Evolutionary conservation across 1,284 basidiomycete species (phyloP).

Genomic region (Malassezia arunalokei): DNA sequence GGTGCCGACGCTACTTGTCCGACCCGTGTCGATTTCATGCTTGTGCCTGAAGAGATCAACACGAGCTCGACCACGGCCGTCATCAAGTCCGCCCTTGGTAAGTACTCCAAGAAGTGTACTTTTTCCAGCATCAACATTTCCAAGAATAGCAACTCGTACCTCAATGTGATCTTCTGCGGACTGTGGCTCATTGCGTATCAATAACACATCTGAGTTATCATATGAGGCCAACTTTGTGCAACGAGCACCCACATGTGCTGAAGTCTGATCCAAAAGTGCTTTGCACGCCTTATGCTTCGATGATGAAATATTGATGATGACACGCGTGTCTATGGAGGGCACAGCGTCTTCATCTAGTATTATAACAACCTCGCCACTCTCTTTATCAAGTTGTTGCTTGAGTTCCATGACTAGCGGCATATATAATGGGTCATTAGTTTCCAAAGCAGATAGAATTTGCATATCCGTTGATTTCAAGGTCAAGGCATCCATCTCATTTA

Average conservation of each 20-base stretch:
- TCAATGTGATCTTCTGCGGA: slow-evolving; percentile 52
- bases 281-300: neutral
- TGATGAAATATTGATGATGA: neutral
- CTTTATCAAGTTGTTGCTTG: slow-evolving; percentile 2
- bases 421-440: neutral
- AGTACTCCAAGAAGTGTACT: slow-evolving; percentile 77
- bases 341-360: neutral
- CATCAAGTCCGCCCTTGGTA: slow-evolving; percentile 68
- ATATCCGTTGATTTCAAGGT: neutral
- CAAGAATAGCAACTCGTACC: slow-evolving; percentile 85
- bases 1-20: slow-evolving; percentile 89
- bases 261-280: neutral
- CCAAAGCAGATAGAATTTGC: neutral
- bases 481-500: neutral
- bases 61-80: slow-evolving; percentile 83
- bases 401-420: neutral
- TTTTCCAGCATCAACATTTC: slow-evolving; percentile 76
- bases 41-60: slow-evolving; percentile 90
- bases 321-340: neutral
- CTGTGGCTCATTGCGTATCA: slow-evolving; percentile 5
- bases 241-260: neutral
- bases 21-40: slow-evolving; percentile 88
- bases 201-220: slow-evolving; percentile 18
- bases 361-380: slow-evolving; percentile 1
- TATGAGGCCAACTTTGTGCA: neutral